Evolutionary conservation across 2,329 filamentous ascomycete genomes (phyloP), one percentile per base, ranked within the genome.

Genomic region (Exophiala xenobiotica): DNA sequence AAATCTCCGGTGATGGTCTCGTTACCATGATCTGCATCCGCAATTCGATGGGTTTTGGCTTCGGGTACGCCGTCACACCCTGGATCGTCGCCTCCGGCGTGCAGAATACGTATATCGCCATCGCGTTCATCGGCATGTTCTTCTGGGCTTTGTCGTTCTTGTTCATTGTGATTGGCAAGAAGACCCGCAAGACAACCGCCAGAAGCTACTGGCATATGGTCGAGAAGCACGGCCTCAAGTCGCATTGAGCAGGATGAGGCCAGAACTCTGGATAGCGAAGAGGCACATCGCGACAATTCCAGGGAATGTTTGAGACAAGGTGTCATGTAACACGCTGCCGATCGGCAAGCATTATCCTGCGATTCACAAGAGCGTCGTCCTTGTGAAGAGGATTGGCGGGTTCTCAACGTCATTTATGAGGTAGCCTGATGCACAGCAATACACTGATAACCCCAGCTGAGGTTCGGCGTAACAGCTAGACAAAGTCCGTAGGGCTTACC

Each of bases 1-100:
- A 73, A 45, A 45, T 73, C 7, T 69, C 67, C 14, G 68, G 69
- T 1, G 68, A 72, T 20, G 69, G 67, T 0, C 67, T 72, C 63
- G 67, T 65, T 3, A 72, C 67, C 14, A 67, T 76, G 12, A 77
- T 77, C 44, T 49, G 76, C 18, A 69, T 77, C 11, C 68, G 74
- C 3, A 76, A 77, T 53, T 75, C 73, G 1, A 74, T 76, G 69
- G 69, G 67, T 0, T 77, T 77, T 56, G 74, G 70, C 0, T 70
- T 76, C 42, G 66, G 70, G 2, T 74, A 73, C 54, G 73, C 67
- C 62, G 67, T 78, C 43, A 78, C 73, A 0, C 74, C 74, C 0
- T 76, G 74, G 74, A 58, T 76, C 16, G 49, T 68, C 3, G 61
- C 70, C 31, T 47, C 74, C 23, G 73, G 73, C 3, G 70, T 71